Base-by-base conservation (phyloP, 768 basidiomycete species). In the Boletellus ananiceps region DNA sequence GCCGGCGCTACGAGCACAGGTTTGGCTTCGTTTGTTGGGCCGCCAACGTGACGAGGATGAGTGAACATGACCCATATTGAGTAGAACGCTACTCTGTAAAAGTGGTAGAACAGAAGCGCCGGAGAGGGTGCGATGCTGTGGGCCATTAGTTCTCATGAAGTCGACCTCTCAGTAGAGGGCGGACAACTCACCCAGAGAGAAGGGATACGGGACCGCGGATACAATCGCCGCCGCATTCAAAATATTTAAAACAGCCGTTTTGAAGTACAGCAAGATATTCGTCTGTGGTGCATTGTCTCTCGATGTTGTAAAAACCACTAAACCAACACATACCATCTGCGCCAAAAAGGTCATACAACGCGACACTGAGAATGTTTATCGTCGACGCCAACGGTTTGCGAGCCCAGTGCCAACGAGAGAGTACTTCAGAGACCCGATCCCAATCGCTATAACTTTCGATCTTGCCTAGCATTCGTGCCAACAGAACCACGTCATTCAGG, bases 221-320 rank as follows among this genome's bases (percentile, higher is more conserved):
- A 57, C 90, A 90, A 57, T 91, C 83, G 1, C 96, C 96, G 13
- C 96, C 96, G 5, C 81, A 77, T 64, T 95, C 92, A 58, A 99
- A 96, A 70, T 98, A 99, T 62, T 91, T 92, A 79, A 99, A 96
- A 68, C 96, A 98, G 0, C 95, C 96, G 2, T 76, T 81, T 47
- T 83, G 75, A 29, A 92, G 77, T 0, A 84, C 78, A 16, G 68
- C 74, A 8, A 89, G 79, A 16, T 72, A 70, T 40, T 83, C 79
- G 47, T 77, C 88, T 89, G 50, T 7, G 43, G 37, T n/a, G n/a
- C n/a, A 8, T 49, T 54, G 11, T 40, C 29, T 32, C 51, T 48
- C 29, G 41, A 36, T 4, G 39, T 40, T 16, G 40, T 19, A 39
- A 14, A 39, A 32, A 19, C 2, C 38, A 40, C 19, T 42, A n/a